Evolutionary conservation across 2,329 filamentous ascomycete species (phyloP), one percentile per base, ranked within the genome.

Genomic region (Lojkania enalia): DNA sequence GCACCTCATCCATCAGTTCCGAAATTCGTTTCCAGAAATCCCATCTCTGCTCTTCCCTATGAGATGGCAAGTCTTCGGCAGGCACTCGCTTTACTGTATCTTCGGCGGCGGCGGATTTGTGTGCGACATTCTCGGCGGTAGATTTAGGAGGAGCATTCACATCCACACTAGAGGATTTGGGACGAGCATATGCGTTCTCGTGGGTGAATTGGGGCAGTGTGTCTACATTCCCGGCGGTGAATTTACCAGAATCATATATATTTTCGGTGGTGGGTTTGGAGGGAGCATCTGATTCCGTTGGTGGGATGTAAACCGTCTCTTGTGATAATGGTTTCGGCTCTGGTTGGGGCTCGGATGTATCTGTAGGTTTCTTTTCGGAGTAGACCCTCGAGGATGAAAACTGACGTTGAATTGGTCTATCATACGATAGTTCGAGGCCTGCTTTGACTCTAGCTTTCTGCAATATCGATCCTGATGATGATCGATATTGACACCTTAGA

Each of bases 1-100:
- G 90, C 15, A 96, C 69, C 52, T 88, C 85, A 73, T 99, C 94
- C 88, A 97, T 95, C 66, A 95, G 75, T 44, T 79, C 71, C 36
- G 81, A 82, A 66, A 94, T 82, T 43, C 78, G 76, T 56, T 82
- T 83, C 5, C 77, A 81, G 30, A 81, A 53, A 37, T 80, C 70
- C 54, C 80, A 84, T 66, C 82, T 71, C 39, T 77, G 76, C 13
- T 71, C 68, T 46, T 80, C 76, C 20, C 71, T 66, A 40, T 79
- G 73, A 5, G 80, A 83, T 5, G 80, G 80, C 4, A 81, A 68
- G 5, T 74, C 61, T 25, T 72, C 67, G 18, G 68, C 63, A 5
- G 69, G 63, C 7, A 69, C 68, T 12, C 59, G 55, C 7, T 52
- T 46, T 18, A 71, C 63, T 11, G 56, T 61, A 30, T 66, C 61